phyloP scores from a whole-genome alignment of 164 flowering plant species.

The Brasenia schreberi region DNA sequence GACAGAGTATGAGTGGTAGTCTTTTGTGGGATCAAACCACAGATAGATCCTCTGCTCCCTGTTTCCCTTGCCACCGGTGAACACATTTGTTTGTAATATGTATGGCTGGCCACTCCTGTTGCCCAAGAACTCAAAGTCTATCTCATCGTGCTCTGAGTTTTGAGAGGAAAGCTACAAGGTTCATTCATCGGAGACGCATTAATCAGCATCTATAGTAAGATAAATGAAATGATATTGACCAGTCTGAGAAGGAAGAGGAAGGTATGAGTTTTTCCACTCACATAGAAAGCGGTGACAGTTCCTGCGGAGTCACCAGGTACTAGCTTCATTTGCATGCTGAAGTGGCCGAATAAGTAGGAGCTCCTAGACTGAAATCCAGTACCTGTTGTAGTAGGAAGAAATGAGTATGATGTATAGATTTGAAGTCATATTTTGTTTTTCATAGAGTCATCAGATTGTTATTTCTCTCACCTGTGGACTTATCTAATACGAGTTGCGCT shows the following conservation, averaged over 20 bases:
- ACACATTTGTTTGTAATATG: conserved; percentile 72
- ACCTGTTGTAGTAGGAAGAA: conserved; percentile 18
- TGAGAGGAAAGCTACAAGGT: conserved; percentile 55
- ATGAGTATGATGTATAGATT: not conserved
- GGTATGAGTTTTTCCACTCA: conserved; percentile 12
- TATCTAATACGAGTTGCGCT: conserved; percentile 52
- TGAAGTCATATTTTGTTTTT: no score
- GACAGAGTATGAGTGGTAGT: conserved; percentile 45
- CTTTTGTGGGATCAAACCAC: conserved; percentile 73
- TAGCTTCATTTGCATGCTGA: conserved; percentile 71
- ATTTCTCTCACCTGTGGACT: conserved; percentile 40
- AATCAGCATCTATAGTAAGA: not conserved
- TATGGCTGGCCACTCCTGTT: conserved; percentile 72
- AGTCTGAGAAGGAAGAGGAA: no score
- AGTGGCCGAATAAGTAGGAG: conserved; percentile 74
- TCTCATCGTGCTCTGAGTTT: conserved; percentile 68
- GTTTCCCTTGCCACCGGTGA: conserved; percentile 61
- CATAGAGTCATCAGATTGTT: no score
- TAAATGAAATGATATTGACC: no score
- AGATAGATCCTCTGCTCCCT: conserved; percentile 56
- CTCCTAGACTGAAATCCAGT: conserved; percentile 93
- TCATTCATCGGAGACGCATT: not conserved
- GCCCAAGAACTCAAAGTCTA: conserved; percentile 84
- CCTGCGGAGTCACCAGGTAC: conserved; percentile 89
- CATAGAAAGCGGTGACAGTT: conserved; percentile 83